These are phyloP conservation scores for Aspergillus eucalypticola DNA, from an alignment of 2,329 filamentous ascomycete species.

Conservation along the genomic window DNA sequence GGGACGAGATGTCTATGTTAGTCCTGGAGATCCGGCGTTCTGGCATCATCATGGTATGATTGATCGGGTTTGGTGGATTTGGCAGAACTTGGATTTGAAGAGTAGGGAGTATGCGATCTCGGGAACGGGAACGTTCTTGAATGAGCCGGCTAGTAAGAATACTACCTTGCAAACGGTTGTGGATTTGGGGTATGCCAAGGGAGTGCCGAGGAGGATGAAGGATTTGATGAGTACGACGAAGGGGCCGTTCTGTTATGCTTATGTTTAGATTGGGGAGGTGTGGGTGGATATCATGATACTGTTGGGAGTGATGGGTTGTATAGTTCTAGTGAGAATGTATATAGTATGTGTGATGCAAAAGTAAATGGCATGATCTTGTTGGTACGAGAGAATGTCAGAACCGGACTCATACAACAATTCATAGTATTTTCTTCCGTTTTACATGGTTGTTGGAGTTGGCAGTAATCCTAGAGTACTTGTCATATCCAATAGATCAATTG, in stretches of 20 bases:
- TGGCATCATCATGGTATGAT: slow-evolving; percentile 53
- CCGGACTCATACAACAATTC: too few relatives aligned
- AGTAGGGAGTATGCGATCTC: slow-evolving; percentile 40
- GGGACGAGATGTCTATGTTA: slow-evolving; percentile 48
- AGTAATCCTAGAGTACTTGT: not conserved
- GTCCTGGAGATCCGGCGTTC: slow-evolving; percentile 51
- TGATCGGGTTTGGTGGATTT: slow-evolving; percentile 53
- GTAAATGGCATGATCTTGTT: too few relatives aligned
- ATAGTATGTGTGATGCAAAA: too few relatives aligned
- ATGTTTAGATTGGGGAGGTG: slow-evolving; percentile 25
- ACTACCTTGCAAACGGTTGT: slow-evolving; percentile 49
- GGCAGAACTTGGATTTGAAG: slow-evolving; percentile 49
- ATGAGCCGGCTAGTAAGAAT: slow-evolving; percentile 45
- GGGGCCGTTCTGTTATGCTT: slow-evolving; percentile 52
- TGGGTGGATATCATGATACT: not conserved
- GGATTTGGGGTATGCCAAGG: slow-evolving; percentile 41
- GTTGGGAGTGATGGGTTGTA: too few relatives aligned
- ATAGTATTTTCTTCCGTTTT: too few relatives aligned
- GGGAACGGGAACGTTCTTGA: slow-evolving; percentile 49
- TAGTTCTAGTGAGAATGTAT: too few relatives aligned
- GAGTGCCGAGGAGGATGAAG: slow-evolving; percentile 34
- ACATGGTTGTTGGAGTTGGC: not conserved
- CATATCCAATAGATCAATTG: not conserved
- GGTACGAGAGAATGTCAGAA: too few relatives aligned
- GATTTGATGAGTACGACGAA: slow-evolving; percentile 46